A percentile compares a stretch with the other conserved stretches of the same genome.
phyloP scores from a whole-genome alignment of 805 yeast genomes.

The Yamadazyma sp. region DNA sequence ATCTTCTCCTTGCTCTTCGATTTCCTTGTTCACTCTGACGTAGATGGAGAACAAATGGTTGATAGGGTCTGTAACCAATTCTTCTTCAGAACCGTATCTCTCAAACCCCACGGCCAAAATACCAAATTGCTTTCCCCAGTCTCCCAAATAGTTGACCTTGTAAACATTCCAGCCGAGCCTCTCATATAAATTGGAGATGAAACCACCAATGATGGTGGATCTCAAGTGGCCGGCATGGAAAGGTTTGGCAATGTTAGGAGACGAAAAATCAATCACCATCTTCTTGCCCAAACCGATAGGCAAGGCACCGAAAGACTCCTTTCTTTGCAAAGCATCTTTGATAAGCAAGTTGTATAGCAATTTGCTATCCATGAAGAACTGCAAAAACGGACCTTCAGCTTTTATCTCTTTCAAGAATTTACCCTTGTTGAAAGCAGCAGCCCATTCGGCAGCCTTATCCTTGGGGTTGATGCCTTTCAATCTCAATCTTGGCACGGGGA shows the following conservation, averaged over 20 bases:
- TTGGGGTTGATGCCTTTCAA: conserved; percentile 80
- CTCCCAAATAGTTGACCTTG: conserved; percentile 94
- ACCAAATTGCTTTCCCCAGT: conserved; percentile 99
- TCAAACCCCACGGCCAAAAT: conserved; percentile 89
- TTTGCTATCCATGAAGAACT: conserved; percentile 75
- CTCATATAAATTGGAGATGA: conserved; percentile 85
- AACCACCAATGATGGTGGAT: conserved; percentile 97
- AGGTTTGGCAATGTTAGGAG: conserved; percentile 98
- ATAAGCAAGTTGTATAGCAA: conserved; percentile 67
- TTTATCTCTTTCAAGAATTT: conserved; percentile 66
- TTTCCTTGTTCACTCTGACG: conserved; percentile 80
- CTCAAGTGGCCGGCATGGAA: conserved; percentile 99
- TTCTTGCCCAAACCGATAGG: conserved; percentile 76
- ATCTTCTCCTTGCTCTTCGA: conserved; percentile 60
- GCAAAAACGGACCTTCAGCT: conserved; percentile 88
- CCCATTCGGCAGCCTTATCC: conserved; percentile 74
- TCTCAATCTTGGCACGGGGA: conserved; percentile 84
- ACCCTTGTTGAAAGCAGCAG: conserved; percentile 71
- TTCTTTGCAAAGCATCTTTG: conserved; percentile 64
- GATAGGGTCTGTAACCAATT: conserved; percentile 75
- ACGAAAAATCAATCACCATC: conserved; percentile 83
- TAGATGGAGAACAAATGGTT: conserved; percentile 93
- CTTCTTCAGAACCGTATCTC: conserved; percentile 78
- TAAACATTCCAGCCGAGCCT: conserved; percentile 89
- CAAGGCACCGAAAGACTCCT: conserved; percentile 65